Evolutionary conservation across 2,329 filamentous ascomycete genomes (phyloP).

Genomic region (Diaporthe aspalathi): DNA sequence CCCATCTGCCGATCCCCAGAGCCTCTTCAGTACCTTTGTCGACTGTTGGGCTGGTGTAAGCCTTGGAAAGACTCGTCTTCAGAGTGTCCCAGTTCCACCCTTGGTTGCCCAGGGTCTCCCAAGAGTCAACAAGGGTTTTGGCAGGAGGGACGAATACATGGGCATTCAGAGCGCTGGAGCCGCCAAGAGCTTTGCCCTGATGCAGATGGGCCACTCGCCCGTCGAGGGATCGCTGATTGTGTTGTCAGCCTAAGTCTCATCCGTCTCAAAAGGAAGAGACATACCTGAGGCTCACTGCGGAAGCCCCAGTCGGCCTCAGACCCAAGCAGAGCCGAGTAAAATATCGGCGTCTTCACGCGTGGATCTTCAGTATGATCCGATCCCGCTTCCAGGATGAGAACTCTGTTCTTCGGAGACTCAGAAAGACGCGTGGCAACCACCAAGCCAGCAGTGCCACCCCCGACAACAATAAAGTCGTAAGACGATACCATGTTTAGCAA

Average conservation of each 20-base stretch:
- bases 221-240: conserved; percentile 39
- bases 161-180: conserved; percentile 47
- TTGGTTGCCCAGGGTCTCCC: conserved; percentile 45
- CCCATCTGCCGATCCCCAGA: conserved; percentile 9
- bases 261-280: background rate
- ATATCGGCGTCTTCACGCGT: conserved; percentile 37
- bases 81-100: conserved; percentile 45
- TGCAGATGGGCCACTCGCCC: conserved; percentile 47
- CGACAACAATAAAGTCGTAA: conserved; percentile 59
- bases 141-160: conserved; percentile 41
- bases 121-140: conserved; percentile 44
- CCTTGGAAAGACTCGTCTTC: conserved; percentile 48
- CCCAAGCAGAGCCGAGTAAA: conserved; percentile 26
- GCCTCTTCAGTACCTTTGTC: background rate
- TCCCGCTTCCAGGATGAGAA: conserved; percentile 56
- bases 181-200: conserved; percentile 50
- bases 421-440: conserved; percentile 56
- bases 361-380: conserved; percentile 49
- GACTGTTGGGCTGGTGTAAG: conserved; percentile 7
- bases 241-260: background rate
- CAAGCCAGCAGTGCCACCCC: conserved; percentile 61
- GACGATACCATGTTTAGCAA: background rate
- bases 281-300: conserved; percentile 29
- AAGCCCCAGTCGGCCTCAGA: conserved; percentile 34
- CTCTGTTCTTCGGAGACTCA: conserved; percentile 49